Evolutionary conservation across 139 green algal species (phyloP).

Genomic region (Micractinium conductrix): DNA sequence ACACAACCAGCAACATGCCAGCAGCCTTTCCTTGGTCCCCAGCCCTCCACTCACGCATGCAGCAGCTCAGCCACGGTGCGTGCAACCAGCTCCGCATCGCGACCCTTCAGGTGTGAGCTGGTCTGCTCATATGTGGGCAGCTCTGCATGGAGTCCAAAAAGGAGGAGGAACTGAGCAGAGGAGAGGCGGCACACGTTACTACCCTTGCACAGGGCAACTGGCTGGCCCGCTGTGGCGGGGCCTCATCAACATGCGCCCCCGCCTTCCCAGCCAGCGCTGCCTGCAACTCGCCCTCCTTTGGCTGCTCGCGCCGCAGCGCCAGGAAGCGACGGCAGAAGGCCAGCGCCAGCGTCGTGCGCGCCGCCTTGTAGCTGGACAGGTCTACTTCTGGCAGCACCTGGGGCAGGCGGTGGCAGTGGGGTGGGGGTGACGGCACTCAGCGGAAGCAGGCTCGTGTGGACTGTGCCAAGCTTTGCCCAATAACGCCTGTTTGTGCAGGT

Average conservation of each 20-base stretch:
- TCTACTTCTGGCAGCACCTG: slow-evolving; percentile 6
- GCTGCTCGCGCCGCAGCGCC: slow-evolving; percentile 5
- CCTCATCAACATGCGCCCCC: too few relatives aligned
- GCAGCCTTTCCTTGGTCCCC: too few relatives aligned
- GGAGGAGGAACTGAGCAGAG: too few relatives aligned
- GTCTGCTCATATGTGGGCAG: not conserved
- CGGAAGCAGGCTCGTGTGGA: too few relatives aligned
- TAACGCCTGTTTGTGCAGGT: too few relatives aligned
- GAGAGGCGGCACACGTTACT: too few relatives aligned
- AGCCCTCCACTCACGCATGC: slow-evolving; percentile 7
- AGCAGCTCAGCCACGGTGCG: slow-evolving; percentile 5
- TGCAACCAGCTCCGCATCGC: slow-evolving; percentile 6
- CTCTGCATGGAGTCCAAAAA: slow-evolving; percentile 8
- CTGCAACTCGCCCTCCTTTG: not conserved
- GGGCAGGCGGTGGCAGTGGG: too few relatives aligned
- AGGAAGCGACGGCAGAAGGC: slow-evolving; percentile 30
- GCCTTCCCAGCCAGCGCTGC: not conserved
- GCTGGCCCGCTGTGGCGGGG: too few relatives aligned
- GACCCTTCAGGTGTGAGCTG: slow-evolving; percentile 21
- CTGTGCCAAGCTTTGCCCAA: too few relatives aligned
- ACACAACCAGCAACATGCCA: too few relatives aligned
- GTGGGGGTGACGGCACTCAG: too few relatives aligned
- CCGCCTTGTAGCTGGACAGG: not conserved
- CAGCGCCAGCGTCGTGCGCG: not conserved
- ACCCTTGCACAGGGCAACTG: too few relatives aligned